phyloP scores from a whole-genome alignment of 2,329 filamentous ascomycete species.

The Colletotrichum liaoningense region DNA sequence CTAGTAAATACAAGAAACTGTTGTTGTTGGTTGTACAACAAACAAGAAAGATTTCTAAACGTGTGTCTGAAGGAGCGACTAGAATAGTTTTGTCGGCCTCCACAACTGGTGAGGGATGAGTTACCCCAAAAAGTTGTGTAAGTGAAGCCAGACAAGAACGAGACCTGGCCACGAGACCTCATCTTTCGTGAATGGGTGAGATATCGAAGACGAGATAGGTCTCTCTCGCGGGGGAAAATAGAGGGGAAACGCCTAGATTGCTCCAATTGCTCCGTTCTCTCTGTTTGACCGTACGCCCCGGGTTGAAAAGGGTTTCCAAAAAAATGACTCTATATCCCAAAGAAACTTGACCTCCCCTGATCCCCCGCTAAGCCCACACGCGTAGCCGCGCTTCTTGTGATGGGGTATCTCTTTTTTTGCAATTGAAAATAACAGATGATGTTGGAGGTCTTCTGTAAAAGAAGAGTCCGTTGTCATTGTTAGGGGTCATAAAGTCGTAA shows the following conservation, averaged over 20 bases:
- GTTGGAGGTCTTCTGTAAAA: neutral
- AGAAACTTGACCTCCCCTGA: neutral
- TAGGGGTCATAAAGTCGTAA: conserved; percentile 30
- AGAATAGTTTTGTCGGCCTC: neutral
- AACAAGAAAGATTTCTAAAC: neutral
- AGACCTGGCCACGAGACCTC: neutral
- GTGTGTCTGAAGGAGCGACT: neutral
- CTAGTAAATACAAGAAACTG: neutral
- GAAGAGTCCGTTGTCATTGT: conserved; percentile 4
- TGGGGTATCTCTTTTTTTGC: conserved; percentile 28
- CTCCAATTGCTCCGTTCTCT: conserved; percentile 28
- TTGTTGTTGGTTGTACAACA: neutral
- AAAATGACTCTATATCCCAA: conserved; percentile 16
- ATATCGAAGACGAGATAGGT: neutral
- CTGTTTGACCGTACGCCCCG: neutral
- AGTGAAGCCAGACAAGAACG: neutral
- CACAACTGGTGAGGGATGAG: neutral
- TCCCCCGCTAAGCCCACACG: neutral
- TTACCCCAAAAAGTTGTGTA: neutral
- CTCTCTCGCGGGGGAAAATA: neutral
- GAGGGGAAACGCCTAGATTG: conserved; percentile 27
- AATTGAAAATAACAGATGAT: conserved; percentile 2
- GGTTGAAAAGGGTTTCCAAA: neutral
- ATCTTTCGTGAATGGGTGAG: too few species aligned
- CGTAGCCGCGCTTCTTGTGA: conserved; percentile 10